Conservation (phyloP, 2,329 filamentous ascomycete genomes). For the Phialophora chinensis region DNA sequence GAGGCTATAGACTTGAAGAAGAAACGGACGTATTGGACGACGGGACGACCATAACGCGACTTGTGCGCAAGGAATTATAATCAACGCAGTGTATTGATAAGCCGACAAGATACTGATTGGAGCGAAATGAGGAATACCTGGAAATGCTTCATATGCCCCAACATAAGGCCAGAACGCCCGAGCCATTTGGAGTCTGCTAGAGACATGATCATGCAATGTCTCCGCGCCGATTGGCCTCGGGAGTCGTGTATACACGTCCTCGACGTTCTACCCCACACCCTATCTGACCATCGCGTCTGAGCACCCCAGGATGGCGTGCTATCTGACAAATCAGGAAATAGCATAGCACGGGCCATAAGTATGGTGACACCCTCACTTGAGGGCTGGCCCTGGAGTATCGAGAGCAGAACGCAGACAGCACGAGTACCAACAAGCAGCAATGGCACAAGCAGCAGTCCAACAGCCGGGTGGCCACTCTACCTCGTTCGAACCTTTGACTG, state of each 20-base stretch:
- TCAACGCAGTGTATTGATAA: constrained; percentile 36
- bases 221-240: constrained; percentile 28
- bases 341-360: constrained; percentile 28
- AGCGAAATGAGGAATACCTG: constrained; percentile 8
- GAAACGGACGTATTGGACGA: constrained; percentile 65
- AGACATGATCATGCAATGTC: constrained; percentile 29
- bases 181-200: constrained; percentile 1
- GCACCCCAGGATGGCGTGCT: constrained; percentile 35
- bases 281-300: constrained; percentile 31
- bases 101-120: constrained; percentile 22
- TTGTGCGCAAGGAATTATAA: constrained; percentile 48
- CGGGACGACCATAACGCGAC: constrained; percentile 69
- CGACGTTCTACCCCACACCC: constrained; percentile 32
- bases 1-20: constrained; percentile 68
- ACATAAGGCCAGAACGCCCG: constrained; percentile 12
- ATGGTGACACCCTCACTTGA: constrained; percentile 18
- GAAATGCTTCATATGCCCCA: constrained; percentile 16
- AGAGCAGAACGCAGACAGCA: constrained; percentile 7
- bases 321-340: constrained; percentile 39
- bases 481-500: constrained; percentile 38
- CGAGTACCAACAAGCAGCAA: constrained; percentile 24
- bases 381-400: background rate
- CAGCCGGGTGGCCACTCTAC: constrained; percentile 38
- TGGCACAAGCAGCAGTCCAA: constrained; percentile 40
- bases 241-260: constrained; percentile 16